Evolutionary conservation across 1,139 yeast species (phyloP), one percentile per base, ranked within the genome.

Genomic region (Suhomyces coccinellae): DNA sequence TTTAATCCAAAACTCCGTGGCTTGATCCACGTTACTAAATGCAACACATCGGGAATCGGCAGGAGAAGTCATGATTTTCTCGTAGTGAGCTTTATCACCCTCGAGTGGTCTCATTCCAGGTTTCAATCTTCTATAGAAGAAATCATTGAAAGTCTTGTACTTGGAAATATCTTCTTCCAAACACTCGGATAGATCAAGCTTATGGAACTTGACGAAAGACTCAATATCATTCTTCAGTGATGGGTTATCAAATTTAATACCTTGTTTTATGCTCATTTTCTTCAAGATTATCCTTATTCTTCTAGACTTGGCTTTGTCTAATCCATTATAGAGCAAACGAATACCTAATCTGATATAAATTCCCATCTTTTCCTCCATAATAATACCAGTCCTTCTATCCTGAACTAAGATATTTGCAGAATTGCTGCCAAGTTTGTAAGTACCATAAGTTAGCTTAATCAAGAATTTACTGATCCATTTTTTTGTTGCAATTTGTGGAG

Each of bases 391-490:
- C 33, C 78, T 73, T 52, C 99, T 73, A 63, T 93, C 97, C 62
- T 93, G 98, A 3, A 93, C 98, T 43, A 93, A 71, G 34, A 93
- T 93, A 59, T 91, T 91, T 12, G 98, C 99, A 38, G 95, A 88
- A 59, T 91, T 88, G 32, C 90, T 85, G 1, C 99, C 99, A 27
- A 91, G 67, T 40, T 84, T 82, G 61, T 90, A 87, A 54, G 86
- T 85, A 0, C 99, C 99, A 60, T 89, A 90, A 0, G 95, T 87
- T 38, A 93, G 69, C 59, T 89, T 91, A 45, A 90, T 86, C 48
- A 90, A 71, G 3, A 87, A 79, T 57, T 87, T 89, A 6, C 91
- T 78, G 55, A 87, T 88, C 98, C 98, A 90, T 51, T 93, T 80
- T 54, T 87, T 83, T 3, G 93, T 80, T 0, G 98, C 98, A 53